Conservation (phyloP, 2,329 filamentous ascomycete species). For the Chaetomiaceae sp. region DNA sequence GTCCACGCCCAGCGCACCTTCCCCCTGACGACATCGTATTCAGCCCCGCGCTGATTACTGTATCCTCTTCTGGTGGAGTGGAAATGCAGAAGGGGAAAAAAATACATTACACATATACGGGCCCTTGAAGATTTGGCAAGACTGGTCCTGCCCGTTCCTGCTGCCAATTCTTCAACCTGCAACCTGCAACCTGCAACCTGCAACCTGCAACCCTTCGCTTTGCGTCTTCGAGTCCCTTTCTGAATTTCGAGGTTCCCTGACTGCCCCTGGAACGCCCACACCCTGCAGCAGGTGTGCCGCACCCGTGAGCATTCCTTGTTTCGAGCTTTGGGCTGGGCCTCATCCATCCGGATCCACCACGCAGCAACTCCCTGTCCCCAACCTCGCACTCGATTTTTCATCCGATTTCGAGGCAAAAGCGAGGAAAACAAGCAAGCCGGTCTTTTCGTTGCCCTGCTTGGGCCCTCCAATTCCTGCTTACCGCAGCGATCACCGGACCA, state of each 20-base stretch:
- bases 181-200: too few species aligned
- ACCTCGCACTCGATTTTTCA: neutral
- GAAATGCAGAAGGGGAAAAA: too few species aligned
- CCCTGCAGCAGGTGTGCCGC: neutral
- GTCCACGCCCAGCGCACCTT: neutral
- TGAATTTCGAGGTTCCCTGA: too few species aligned
- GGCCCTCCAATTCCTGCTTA: neutral
- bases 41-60: conserved; percentile 5
- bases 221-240: too few species aligned
- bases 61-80: neutral
- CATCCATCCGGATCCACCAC: conserved; percentile 6
- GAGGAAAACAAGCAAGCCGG: neutral
- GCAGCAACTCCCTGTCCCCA: conserved; percentile 4
- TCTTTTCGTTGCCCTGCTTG: neutral
- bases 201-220: too few species aligned
- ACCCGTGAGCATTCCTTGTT: conserved; percentile 3
- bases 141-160: too few species aligned
- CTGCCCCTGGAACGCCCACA: too few species aligned
- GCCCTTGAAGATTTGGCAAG: too few species aligned
- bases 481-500: conserved; percentile 9
- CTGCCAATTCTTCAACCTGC: too few species aligned
- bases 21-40: conserved; percentile 13
- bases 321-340: neutral
- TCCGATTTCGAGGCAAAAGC: conserved; percentile 3
- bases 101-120: too few species aligned